These are phyloP conservation scores for Escovopsis sp. DNA, from an alignment of 2,329 filamentous ascomycete genomes.

Conservation along the genomic window DNA sequence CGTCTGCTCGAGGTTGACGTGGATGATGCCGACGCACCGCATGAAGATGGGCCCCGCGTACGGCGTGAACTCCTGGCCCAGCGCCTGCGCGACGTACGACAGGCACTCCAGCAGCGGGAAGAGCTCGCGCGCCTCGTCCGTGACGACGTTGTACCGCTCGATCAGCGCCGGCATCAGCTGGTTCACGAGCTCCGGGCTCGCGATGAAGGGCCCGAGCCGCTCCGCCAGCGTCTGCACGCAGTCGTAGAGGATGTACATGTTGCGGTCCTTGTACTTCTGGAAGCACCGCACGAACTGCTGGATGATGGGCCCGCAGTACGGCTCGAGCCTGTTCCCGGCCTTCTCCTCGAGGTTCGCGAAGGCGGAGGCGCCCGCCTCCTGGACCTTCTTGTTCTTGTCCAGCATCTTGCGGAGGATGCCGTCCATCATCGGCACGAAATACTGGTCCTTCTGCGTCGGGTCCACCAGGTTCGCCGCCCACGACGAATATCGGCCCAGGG, in stretches of 20 bases:
- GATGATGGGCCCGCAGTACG: conserved; percentile 81
- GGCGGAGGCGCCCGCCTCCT: conserved; percentile 88
- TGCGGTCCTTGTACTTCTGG: conserved; percentile 89
- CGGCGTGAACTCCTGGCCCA: conserved; percentile 67
- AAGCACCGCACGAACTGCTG: conserved; percentile 89
- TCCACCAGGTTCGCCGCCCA: conserved; percentile 74
- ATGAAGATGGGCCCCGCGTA: conserved; percentile 79
- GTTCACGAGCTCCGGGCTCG: conserved; percentile 65
- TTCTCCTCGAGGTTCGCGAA: conserved; percentile 96
- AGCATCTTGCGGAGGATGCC: conserved; percentile 90
- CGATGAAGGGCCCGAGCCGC: conserved; percentile 68
- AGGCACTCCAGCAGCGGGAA: conserved; percentile 94
- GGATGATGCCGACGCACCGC: conserved; percentile 81
- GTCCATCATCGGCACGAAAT: conserved; percentile 94
- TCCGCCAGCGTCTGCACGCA: conserved; percentile 95
- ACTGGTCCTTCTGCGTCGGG: conserved; percentile 52
- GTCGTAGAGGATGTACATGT: conserved; percentile 98
- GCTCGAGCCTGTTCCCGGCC: conserved; percentile 63
- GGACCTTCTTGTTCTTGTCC: conserved; percentile 93
- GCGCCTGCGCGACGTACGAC: conserved; percentile 80
- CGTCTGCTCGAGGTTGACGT: conserved; percentile 74
- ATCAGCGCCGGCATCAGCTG: conserved; percentile 89
- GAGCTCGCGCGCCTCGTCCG: conserved; percentile 80
- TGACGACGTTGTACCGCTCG: conserved; percentile 70
- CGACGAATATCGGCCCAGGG: conserved; percentile 77